Base-by-base conservation (phyloP, 345 rosid species). In the Laguncularia racemosa region DNA sequence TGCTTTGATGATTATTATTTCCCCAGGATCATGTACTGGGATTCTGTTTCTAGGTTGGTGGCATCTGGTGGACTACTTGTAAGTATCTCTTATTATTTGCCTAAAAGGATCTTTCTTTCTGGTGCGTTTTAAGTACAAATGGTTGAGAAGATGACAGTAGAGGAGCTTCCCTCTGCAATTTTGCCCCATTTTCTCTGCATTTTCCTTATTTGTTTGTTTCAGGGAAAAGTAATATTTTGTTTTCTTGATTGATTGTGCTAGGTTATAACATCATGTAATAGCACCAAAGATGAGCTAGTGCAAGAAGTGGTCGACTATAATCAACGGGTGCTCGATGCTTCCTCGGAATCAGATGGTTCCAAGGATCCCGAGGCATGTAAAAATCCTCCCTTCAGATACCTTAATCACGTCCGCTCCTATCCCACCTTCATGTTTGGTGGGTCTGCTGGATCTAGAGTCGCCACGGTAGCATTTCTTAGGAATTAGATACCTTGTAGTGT, bases 391-490 rank as follows among this genome's bases (percentile, higher is more conserved):
- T 93, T 87, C 59, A 79, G 66, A 59, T 87, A 89, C 66, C 68
- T 89, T 8, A 74, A 74, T 72, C 99, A 90, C 46, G 95, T 93
- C 59, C 81, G 88, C 53, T 78, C 92, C 3, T 85, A 85, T 70
- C 99, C 97, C 0, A 87, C 96, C 13, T 90, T 87, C 78, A 84
- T 74, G 83, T 87, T 90, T 59, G 95, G 95, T 45, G 99, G 97
- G 20, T 66, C 80, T 3, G 82, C 79, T 8, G 97, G 99, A 64
- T 85, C 97, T 2, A 95, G 95, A 52, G 97, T 89, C 50, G 90
- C 99, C 28, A 93, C 96, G 0, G 97, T 87, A 55, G 99, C 97
- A 7, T 87, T 93, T 64, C 78, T 81, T 46, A 80, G 89, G 63
- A 78, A 69, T 69, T 89, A 58, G n/a, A 57, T 33, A 33, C 9